Conservation (phyloP, 1,139 yeast genomes). For the Zygoascus hellenicus region DNA sequence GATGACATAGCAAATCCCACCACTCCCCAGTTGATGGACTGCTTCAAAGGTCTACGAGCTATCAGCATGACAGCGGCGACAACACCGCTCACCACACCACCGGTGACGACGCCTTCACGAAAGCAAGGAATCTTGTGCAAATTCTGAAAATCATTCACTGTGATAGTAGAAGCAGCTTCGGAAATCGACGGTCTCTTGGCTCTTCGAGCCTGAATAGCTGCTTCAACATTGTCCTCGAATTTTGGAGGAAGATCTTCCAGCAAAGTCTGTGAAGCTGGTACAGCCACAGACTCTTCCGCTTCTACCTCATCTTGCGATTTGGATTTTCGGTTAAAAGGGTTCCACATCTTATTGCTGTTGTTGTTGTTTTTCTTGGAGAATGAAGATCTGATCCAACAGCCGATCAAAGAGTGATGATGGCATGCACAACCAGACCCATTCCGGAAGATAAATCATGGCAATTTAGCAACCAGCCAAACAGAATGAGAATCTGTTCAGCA, state of each 20-base stretch:
- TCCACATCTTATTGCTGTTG: neutral
- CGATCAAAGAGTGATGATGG: no score
- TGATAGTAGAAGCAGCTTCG: constrained; percentile 24
- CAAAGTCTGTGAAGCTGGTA: constrained; percentile 2
- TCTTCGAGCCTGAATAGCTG: constrained; percentile 7
- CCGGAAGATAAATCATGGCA: no score
- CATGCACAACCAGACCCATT: no score
- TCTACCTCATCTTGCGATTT: neutral
- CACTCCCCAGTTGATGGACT: constrained; percentile 75
- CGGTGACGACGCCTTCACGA: constrained; percentile 81
- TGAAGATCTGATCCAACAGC: no score
- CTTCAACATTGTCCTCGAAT: constrained; percentile 28
- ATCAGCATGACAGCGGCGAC: constrained; percentile 59
- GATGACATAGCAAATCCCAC: constrained; percentile 79
- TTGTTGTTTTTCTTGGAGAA: no score
- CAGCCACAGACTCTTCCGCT: neutral
- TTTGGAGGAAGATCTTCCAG: constrained; percentile 34
- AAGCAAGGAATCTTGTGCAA: constrained; percentile 77
- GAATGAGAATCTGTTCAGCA: no score
- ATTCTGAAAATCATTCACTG: constrained; percentile 50
- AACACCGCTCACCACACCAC: constrained; percentile 79
- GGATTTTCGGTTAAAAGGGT: neutral
- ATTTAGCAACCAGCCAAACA: no score
- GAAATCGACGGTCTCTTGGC: constrained; percentile 15
- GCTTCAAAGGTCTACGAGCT: constrained; percentile 56